Evolutionary conservation across 192 early-diverging fungal species (phyloP).

Genomic region (Geosiphon pyriformis): DNA sequence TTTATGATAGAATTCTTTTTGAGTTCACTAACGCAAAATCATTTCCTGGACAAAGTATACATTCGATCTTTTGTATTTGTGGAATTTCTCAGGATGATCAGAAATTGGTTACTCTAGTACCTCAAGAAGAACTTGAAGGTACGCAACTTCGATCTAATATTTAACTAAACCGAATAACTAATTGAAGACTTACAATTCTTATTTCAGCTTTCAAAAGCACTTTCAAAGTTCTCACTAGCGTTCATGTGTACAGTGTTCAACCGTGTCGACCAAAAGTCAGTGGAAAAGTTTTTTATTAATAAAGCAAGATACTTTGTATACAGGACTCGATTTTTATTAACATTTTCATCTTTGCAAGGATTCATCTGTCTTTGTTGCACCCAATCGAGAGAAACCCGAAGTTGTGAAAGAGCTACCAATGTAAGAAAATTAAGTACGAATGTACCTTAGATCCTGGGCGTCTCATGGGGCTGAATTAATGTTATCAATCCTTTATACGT

Average conservation of each 20-base stretch:
- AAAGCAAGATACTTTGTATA: background rate
- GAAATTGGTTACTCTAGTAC: background rate
- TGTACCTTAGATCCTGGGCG: too few relatives aligned
- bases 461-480: too few relatives aligned
- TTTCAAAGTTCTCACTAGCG: background rate
- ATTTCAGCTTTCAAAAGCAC: background rate
- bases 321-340: background rate
- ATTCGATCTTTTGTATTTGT: background rate
- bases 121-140: constrained; percentile 5
- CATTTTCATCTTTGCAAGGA: background rate
- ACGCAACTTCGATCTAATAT: background rate
- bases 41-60: background rate
- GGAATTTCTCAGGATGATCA: background rate
- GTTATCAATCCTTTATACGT: too few relatives aligned
- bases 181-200: background rate
- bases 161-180: background rate
- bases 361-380: background rate
- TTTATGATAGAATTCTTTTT: background rate
- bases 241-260: constrained; percentile 7
- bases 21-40: background rate
- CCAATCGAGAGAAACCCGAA: background rate
- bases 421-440: too few relatives aligned
- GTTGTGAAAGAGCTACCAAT: background rate
- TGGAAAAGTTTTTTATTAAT: background rate
- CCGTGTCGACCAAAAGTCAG: background rate